Evolutionary conservation across 768 basidiomycete species (phyloP), one percentile per base, ranked within the genome.

Genomic region (Tricholoma terreum): DNA sequence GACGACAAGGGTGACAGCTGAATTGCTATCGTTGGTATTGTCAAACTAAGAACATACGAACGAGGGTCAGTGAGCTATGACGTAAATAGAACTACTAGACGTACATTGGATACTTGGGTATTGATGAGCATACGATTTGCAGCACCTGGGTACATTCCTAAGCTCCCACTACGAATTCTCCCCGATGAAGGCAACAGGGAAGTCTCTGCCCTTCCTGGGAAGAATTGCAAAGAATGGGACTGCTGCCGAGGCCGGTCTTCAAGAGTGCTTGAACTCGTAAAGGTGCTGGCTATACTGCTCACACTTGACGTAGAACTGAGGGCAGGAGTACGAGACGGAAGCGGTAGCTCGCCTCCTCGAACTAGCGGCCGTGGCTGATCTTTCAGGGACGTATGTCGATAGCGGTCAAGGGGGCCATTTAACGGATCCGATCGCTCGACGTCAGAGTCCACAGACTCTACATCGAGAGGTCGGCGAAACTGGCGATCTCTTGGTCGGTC

Each of bases 1-100:
- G 33, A 98, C 85, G 31, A 87, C 86, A 30, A 98, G 75, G 8
- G 85, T 84, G 50, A 89, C 69, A 48, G 71, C 70, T n/a, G 64
- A 61, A 55, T 62, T 66, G 51, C 43, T 43, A n/a, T 53, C 19
- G 21, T 63, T 64, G 49, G 48, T 50, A n/a, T 49, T 17, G 17
- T 50, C 36, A 24, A 54, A 34, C 60, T 59, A 54, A 49, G 21
- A 8, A n/a, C n/a, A 19, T 19, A 36, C 10, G 17, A 21, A n/a
- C 27, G 30, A 42, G 31, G 27, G 49, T 38, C 19, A 54, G 36
- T 14, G 30, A 49, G 27, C 19, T 50, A 31, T 43, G 35, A 40
- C 33, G 35, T 8, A 48, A 48, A 42, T 22, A 52, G 58, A 63
- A 45, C 14, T 51, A 36, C 30, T 19, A 54, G 35, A 65, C 63